Evolutionary conservation across 2,329 filamentous ascomycete genomes (phyloP).

Genomic region (Diaporthe vaccinii): DNA sequence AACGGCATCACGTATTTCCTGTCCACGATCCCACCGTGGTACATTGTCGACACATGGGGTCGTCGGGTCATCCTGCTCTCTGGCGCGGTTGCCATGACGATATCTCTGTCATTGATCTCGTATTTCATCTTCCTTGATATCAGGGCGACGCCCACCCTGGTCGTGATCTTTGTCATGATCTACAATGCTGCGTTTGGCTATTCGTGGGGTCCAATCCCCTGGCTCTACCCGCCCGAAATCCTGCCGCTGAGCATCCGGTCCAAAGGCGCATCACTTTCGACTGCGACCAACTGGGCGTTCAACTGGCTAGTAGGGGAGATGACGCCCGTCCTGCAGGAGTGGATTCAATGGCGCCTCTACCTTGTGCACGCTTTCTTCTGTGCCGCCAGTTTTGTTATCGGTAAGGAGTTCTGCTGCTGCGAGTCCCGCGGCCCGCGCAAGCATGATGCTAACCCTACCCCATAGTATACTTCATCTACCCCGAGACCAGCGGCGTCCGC

Average conservation of each 20-base stretch:
- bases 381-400: slow-evolving; percentile 93
- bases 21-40: slow-evolving; percentile 96
- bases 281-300: slow-evolving; percentile 97
- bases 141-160: slow-evolving; percentile 80
- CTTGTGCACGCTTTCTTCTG: slow-evolving; percentile 98
- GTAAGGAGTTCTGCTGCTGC: slow-evolving; percentile 69
- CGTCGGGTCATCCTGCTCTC: slow-evolving; percentile 90
- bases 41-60: slow-evolving; percentile 93
- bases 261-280: slow-evolving; percentile 96
- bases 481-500: slow-evolving; percentile 94
- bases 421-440: neutral
- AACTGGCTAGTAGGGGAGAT: slow-evolving; percentile 98
- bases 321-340: slow-evolving; percentile 92
- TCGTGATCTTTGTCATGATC: slow-evolving; percentile 96
- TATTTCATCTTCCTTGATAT: slow-evolving; percentile 96
- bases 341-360: slow-evolving; percentile 94
- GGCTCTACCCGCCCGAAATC: slow-evolving; percentile 99
- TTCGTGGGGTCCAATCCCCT: slow-evolving; percentile 95
- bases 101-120: slow-evolving; percentile 89
- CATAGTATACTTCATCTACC: slow-evolving; percentile 95
- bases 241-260: slow-evolving; percentile 95
- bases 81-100: slow-evolving; percentile 89
- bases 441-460: slow-evolving; percentile 42
- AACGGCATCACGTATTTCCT: slow-evolving; percentile 91
- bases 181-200: slow-evolving; percentile 98